Conservation (phyloP, 2,329 filamentous ascomycete species). For the Ceratocystiopsis brevicomis region DNA sequence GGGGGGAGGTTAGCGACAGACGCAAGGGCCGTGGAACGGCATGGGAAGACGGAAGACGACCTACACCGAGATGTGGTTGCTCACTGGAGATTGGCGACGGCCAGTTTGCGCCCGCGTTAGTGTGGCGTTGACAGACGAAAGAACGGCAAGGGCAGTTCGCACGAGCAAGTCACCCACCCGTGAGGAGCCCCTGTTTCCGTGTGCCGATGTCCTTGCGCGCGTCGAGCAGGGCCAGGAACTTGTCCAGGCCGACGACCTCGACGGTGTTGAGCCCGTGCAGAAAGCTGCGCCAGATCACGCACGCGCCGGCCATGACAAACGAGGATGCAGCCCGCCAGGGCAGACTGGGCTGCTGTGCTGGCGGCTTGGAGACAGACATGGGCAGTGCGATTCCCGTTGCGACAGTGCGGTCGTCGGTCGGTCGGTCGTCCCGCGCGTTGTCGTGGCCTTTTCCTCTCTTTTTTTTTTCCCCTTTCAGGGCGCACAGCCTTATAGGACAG, state of each 20-base stretch:
- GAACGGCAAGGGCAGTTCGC: too few relatives aligned
- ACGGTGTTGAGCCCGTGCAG: conserved; percentile 55
- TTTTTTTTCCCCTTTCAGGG: background rate
- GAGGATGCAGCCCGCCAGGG: conserved; percentile 59
- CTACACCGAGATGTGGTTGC: conserved; percentile 78
- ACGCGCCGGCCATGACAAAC: conserved; percentile 54
- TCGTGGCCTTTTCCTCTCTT: background rate
- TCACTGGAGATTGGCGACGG: conserved; percentile 32
- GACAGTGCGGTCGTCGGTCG: too few relatives aligned
- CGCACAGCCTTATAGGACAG: conserved; percentile 3
- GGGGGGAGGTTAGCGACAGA: conserved; percentile 4
- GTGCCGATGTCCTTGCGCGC: conserved; percentile 45
- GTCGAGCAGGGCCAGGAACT: conserved; percentile 60
- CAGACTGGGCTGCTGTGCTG: conserved; percentile 30
- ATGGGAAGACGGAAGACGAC: conserved; percentile 22
- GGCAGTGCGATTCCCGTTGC: too few relatives aligned
- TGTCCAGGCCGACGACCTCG: conserved; percentile 57
- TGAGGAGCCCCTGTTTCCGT: conserved; percentile 62
- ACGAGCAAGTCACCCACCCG: conserved; percentile 33
- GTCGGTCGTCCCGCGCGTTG: too few relatives aligned
- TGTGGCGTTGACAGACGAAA: too few relatives aligned
- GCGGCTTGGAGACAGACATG: conserved; percentile 3
- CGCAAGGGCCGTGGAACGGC: too few relatives aligned
- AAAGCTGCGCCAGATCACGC: conserved; percentile 53
- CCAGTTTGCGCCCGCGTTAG: background rate